phyloP scores from a whole-genome alignment of 768 basidiomycete species.

The Podaxis mareebaensis region DNA sequence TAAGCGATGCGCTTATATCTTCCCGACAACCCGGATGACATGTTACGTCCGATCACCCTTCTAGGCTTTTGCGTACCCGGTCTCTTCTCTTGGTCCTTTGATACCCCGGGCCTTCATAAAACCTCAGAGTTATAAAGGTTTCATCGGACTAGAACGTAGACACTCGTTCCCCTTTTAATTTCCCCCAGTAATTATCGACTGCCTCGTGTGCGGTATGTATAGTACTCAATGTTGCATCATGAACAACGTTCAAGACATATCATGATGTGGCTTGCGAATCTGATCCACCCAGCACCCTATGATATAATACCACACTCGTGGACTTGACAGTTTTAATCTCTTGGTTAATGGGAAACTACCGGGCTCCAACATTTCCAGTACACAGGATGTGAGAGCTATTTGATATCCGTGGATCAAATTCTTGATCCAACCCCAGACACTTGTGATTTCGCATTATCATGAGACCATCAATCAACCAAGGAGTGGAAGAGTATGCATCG shows the following conservation, averaged over 20 bases:
- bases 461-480: neutral
- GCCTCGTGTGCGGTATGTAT: neutral
- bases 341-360: neutral
- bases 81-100: neutral
- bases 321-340: neutral
- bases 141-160: neutral
- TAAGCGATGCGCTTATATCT: neutral
- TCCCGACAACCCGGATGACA: neutral
- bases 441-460: neutral
- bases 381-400: neutral
- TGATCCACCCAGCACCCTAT: neutral
- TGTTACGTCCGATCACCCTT: conserved; percentile 6
- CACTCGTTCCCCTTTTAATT: neutral
- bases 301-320: neutral
- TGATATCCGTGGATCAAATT: conserved; percentile 14
- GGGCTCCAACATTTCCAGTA: neutral
- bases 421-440: neutral
- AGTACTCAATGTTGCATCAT: neutral
- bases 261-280: neutral
- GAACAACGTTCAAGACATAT: neutral
- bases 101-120: neutral
- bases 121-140: neutral
- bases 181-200: neutral
- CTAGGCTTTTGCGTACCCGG: neutral
- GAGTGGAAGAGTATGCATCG: neutral